Base-by-base conservation (phyloP, 805 yeast species). In the Helenozyma baotianmanensis region DNA sequence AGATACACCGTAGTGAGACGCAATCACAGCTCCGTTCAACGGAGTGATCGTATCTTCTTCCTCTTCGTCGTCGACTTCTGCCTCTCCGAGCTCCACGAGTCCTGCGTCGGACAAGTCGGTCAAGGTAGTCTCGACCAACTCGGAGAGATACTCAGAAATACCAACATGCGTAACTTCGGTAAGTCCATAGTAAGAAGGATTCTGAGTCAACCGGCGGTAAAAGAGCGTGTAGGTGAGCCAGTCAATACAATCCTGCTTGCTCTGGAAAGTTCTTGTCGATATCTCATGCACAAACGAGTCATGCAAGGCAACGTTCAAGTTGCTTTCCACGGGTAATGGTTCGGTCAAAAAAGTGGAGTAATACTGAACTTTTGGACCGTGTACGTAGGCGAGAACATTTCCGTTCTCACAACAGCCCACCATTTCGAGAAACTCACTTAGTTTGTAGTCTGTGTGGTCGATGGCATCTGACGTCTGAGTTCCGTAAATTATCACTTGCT, bases 121-220 rank as follows among this genome's bases (percentile, higher is more conserved):
- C 41, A 90, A 50, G 0, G 85, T 68, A 5, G 60, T 62, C 51
- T 92, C 97, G 9, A 90, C 82, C 9, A 87, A 52, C 29, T 88
- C 96, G 0, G 97, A 88, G 25, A 92, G 60, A 54, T 70, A 86
- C 33, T 82, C 89, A 2, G 95, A 86, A 6, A 90, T 55, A 0
- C 94, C 95, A 19, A 71, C 57, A 27, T 76, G 76, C 1, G 83
- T 62, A 3, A 70, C 64, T 39, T 80, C 84, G 25, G 64, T 65
- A 6, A 86, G 72, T n/a, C 88, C 96, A 51, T 92, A 92, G 53
- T 74, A 92, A 38, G 92, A 78, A 3, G 98, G 97, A 54, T 92
- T 92, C 22, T 74, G 69, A 35, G 78, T 82, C 14, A 92, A 54
- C 31, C 97, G 68, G 42, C 94, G 68, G 58, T 86, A 92, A 50